Conservation (phyloP, 2,329 filamentous ascomycete species). For the Ceratocystis cacaofunesta region DNA sequence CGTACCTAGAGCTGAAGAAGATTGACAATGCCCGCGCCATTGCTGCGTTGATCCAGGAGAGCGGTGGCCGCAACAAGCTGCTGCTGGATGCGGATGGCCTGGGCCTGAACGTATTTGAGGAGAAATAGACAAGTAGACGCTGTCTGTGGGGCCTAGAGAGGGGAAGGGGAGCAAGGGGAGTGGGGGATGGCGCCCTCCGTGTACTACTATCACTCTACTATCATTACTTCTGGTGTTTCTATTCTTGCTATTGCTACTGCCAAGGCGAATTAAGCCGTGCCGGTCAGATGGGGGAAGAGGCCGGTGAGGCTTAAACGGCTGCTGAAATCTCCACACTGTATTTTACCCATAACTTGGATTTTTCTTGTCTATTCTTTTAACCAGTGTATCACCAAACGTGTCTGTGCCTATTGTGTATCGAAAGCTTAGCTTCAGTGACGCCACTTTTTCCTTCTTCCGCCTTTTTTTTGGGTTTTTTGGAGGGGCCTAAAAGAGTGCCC, state of each 20-base stretch:
- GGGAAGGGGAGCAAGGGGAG: background rate
- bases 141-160: background rate
- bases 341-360: conserved; percentile 11
- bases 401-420: background rate
- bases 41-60: conserved; percentile 74
- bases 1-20: conserved; percentile 92
- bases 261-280: background rate
- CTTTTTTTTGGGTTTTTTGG: conserved; percentile 1
- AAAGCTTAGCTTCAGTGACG: conserved; percentile 1
- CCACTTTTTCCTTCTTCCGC: background rate
- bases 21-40: conserved; percentile 92
- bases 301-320: conserved; percentile 8
- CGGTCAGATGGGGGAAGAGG: background rate
- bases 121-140: conserved; percentile 16
- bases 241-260: background rate
- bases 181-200: background rate
- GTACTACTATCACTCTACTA: conserved; percentile 12
- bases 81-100: conserved; percentile 84
- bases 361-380: background rate
- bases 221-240: conserved; percentile 8
- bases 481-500: background rate
- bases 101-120: conserved; percentile 69
- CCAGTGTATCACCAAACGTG: background rate
- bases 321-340: conserved; percentile 17
- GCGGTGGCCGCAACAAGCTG: conserved; percentile 77